These are phyloP conservation scores for Alternaria tenuissima DNA, from an alignment of 2,329 filamentous ascomycete genomes.

Conservation along the genomic window DNA sequence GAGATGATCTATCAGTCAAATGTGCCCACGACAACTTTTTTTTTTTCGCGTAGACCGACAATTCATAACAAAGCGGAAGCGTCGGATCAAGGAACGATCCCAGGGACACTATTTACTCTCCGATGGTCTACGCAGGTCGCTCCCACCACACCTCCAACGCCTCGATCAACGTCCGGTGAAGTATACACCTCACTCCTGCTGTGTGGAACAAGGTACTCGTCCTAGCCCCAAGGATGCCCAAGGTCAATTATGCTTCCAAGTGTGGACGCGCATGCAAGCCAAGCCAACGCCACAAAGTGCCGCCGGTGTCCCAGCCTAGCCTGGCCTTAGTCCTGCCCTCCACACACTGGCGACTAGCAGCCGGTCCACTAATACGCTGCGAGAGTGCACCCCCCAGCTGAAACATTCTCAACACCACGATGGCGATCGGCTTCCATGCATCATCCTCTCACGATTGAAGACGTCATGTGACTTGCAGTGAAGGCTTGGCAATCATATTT, in stretches of 20 bases:
- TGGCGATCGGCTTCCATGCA: slow-evolving; percentile 14
- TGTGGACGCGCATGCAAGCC: slow-evolving; percentile 21
- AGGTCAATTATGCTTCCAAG: slow-evolving; percentile 10
- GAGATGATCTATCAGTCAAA: not conserved
- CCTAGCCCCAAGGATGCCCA: not conserved
- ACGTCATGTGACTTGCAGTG: slow-evolving; percentile 12
- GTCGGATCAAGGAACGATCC: slow-evolving; percentile 11
- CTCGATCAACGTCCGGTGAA: slow-evolving; percentile 10
- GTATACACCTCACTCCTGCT: slow-evolving; percentile 7
- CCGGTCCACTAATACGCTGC: slow-evolving; percentile 22
- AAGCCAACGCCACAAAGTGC: slow-evolving; percentile 10
- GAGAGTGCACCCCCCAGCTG: slow-evolving; percentile 31
- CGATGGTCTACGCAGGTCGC: not conserved
- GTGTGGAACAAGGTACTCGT: slow-evolving; percentile 23
- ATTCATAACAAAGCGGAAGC: slow-evolving; percentile 7
- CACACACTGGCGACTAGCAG: slow-evolving; percentile 6
- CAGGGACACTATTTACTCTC: not conserved
- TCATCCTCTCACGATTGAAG: not conserved
- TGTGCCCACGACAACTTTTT: not conserved
- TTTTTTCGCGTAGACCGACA: not conserved
- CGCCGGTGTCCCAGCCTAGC: slow-evolving; percentile 1
- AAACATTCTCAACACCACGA: slow-evolving; percentile 48
- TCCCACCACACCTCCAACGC: not conserved
- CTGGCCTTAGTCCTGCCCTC: slow-evolving; percentile 14
- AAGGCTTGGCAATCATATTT: rapidly evolving